Base-by-base conservation (phyloP, 129 eudicot species). In the Artemisia tridentata region DNA sequence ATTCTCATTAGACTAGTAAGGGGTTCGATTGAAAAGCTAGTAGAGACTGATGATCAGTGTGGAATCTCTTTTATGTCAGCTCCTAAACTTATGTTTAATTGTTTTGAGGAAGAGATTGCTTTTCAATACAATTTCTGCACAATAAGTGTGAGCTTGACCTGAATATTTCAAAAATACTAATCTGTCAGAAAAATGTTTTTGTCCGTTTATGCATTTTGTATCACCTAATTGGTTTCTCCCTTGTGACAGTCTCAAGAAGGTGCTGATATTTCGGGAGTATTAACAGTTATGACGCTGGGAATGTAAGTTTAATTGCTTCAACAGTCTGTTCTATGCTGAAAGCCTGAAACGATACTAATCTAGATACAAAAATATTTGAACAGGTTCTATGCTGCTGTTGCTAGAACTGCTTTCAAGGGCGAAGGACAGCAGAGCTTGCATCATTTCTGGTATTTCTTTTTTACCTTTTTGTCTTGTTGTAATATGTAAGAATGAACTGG, bases 311-410 rank as follows among this genome's bases (percentile, higher is more conserved):
- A 69, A 6, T 68, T n/a, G 8, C 56, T 69, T 75, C 60, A 15
- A 12, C 29, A n/a, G 7, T 58, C 53, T 46, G 51, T 61, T 56
- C 46, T 74, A 11, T 34, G 57, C 63, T 73, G 25, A n/a, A n/a
- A n/a, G n/a, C n/a, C n/a, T n/a, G n/a, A 63, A 14, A 51, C 17
- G 60, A 63, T 49, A 67, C 75, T 59, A 73, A 17, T 67, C 38
- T 69, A 55, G 25, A 63, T 15, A 38, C 61, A 54, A 46, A 23
- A 45, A 67, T 34, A 50, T 53, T 29, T 59, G 63, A 38, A 65
- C 89, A 93, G 98, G 98, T 93, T 93, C 75, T 93, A 85, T 75
- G 86, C 98, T 68, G 95, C 95, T 62, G 88, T 88, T 78, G 98
- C 98, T 63, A 83, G 88, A 72, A 93, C 97, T 18, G 98, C 96